Evolutionary conservation across 2,329 filamentous ascomycete species (phyloP).

Genomic region (Aureobasidium zeae): DNA sequence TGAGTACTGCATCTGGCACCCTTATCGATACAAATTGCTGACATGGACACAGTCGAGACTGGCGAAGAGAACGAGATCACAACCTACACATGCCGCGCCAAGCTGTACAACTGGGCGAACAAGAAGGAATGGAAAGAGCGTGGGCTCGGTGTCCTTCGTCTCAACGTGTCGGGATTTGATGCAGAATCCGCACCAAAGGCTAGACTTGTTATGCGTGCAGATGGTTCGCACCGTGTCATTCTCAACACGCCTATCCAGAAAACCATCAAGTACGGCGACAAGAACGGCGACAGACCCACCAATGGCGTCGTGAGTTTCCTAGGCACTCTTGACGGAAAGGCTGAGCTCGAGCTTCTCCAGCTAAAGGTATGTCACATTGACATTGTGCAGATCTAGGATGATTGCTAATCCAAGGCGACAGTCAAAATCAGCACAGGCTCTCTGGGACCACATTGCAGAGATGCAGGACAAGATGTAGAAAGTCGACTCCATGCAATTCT

Average conservation of each 20-base stretch:
- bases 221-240: slow-evolving; percentile 77
- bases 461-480: slow-evolving; percentile 32
- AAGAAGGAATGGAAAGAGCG: slow-evolving; percentile 78
- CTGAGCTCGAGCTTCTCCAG: slow-evolving; percentile 43
- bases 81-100: slow-evolving; percentile 65
- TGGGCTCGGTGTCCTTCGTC: slow-evolving; percentile 71
- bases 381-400: background rate
- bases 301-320: slow-evolving; percentile 61
- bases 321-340: slow-evolving; percentile 45
- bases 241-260: slow-evolving; percentile 76
- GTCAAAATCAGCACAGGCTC: slow-evolving; percentile 37
- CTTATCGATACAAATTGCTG: slow-evolving; percentile 19
- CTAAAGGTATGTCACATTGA: slow-evolving; percentile 44
- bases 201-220: slow-evolving; percentile 81
- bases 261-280: slow-evolving; percentile 67
- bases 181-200: slow-evolving; percentile 40
- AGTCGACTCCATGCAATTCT: too few species aligned
- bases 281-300: slow-evolving; percentile 52
- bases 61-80: slow-evolving; percentile 78
- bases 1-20: slow-evolving; percentile 36
- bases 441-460: slow-evolving; percentile 37
- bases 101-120: slow-evolving; percentile 67
- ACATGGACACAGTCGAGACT: slow-evolving; percentile 56
- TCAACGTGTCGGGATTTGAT: slow-evolving; percentile 57
- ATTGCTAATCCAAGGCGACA: too few species aligned